Evolutionary conservation across 2,329 filamentous ascomycete genomes (phyloP).

Genomic region (Diaporthe australafricana): DNA sequence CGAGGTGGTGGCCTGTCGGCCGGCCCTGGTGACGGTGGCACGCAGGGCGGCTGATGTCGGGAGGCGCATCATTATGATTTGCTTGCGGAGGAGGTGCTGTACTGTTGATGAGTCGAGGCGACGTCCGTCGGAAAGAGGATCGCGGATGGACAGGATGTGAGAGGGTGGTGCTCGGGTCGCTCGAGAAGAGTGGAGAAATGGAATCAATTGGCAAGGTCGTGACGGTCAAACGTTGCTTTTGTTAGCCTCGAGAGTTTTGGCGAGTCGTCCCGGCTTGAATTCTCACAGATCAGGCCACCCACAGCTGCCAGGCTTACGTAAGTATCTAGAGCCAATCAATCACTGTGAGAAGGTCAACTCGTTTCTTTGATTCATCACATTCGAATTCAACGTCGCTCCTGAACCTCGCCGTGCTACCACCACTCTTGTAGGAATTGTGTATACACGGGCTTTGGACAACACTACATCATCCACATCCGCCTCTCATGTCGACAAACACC

Average conservation of each 20-base stretch:
- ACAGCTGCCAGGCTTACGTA: conserved; percentile 20
- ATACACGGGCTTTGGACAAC: too few relatives aligned
- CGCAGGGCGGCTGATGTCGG: conserved; percentile 64
- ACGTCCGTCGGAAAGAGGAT: conserved; percentile 36
- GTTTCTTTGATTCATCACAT: conserved; percentile 1
- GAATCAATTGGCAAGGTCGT: conserved; percentile 33
- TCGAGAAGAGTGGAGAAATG: conserved; percentile 37
- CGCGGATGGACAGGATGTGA: conserved; percentile 27
- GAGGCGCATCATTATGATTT: conserved; percentile 65
- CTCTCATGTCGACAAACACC: not conserved
- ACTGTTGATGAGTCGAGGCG: conserved; percentile 33
- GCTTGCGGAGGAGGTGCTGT: conserved; percentile 21
- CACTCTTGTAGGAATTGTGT: not conserved
- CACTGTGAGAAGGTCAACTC: conserved; percentile 29
- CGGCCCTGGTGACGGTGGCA: conserved; percentile 55
- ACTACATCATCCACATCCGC: not conserved
- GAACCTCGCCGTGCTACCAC: not conserved
- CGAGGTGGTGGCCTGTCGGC: conserved; percentile 50
- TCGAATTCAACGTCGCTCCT: not conserved
- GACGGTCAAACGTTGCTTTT: conserved; percentile 34
- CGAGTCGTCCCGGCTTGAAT: conserved; percentile 19
- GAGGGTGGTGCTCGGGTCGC: conserved; percentile 27
- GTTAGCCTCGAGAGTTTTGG: conserved; percentile 10
- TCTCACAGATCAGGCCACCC: conserved; percentile 30
- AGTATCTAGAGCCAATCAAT: conserved; percentile 6